phyloP scores from a whole-genome alignment of 2,329 filamentous ascomycete species.

The Stromatinia cepivora region DNA sequence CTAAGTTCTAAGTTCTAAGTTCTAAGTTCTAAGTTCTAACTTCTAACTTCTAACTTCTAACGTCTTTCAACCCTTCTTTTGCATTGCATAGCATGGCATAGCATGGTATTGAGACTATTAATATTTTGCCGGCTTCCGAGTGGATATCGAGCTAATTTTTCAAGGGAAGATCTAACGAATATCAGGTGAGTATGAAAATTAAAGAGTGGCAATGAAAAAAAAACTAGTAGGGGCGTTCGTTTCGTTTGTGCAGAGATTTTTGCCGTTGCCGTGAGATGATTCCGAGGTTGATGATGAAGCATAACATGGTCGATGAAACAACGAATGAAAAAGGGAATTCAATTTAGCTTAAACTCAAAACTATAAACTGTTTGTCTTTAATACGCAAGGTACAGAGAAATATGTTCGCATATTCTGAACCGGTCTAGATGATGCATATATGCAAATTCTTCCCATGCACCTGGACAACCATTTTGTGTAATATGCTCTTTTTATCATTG shows the following conservation, averaged over 20 bases:
- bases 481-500: slow-evolving; percentile 10
- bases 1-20: too few species aligned
- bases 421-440: slow-evolving; percentile 6
- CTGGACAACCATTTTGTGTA: slow-evolving; percentile 14
- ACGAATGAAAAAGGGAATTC: neutral
- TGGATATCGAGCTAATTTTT: neutral
- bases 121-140: slow-evolving; percentile 19
- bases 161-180: slow-evolving; percentile 14
- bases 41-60: too few species aligned
- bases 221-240: neutral
- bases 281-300: neutral
- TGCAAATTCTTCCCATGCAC: slow-evolving; percentile 12
- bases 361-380: neutral
- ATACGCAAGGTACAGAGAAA: slow-evolving; percentile 13
- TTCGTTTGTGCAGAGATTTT: neutral
- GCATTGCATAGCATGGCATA: slow-evolving; percentile 16
- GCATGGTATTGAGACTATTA: neutral
- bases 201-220: neutral
- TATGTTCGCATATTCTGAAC: neutral
- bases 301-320: slow-evolving; percentile 10
- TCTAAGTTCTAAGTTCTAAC: too few species aligned
- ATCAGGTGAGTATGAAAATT: slow-evolving; percentile 7
- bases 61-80: slow-evolving; percentile 30
- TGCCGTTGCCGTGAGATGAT: slow-evolving; percentile 16
- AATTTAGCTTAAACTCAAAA: neutral